Evolutionary conservation across 225 moss, liverwort and hornwort genomes (phyloP).

Genomic region (Rhytidiadelphus loreus): DNA sequence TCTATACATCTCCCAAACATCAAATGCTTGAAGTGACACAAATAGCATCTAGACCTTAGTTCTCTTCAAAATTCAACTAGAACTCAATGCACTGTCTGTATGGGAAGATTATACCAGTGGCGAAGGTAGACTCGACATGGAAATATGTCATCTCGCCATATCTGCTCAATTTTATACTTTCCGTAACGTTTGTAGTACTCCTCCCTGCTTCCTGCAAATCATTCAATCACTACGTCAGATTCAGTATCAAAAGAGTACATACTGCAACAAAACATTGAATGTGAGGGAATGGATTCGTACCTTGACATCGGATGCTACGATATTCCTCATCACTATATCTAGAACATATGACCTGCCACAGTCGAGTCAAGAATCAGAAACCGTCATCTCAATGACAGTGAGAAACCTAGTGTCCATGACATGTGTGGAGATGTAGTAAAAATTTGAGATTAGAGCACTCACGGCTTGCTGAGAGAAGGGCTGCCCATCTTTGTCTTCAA

Average conservation of each 20-base stretch:
- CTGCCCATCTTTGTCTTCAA: slow-evolving; percentile 25
- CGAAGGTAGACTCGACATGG: slow-evolving; percentile 88
- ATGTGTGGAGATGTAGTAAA: background rate
- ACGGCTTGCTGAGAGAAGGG: slow-evolving; percentile 35
- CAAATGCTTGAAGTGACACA: background rate
- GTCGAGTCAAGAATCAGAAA: slow-evolving; percentile 3
- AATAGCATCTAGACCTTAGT: background rate
- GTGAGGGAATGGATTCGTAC: slow-evolving; percentile 9
- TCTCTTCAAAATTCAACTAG: background rate
- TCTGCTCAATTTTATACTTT: slow-evolving; percentile 54
- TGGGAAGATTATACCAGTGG: slow-evolving; percentile 58
- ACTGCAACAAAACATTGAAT: background rate
- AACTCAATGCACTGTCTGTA: background rate
- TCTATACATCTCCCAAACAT: background rate
- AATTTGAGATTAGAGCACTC: background rate
- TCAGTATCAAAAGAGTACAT: background rate
- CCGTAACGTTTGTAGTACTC: slow-evolving; percentile 76
- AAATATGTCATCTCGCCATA: slow-evolving; percentile 88
- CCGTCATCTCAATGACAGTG: background rate
- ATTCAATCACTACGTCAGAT: background rate
- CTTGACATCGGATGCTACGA: slow-evolving; percentile 65
- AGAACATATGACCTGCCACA: slow-evolving; percentile 64
- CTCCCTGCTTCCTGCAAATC: slow-evolving; percentile 31
- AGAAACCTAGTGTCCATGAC: background rate
- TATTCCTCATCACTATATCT: slow-evolving; percentile 89